Percentiles rank a stretch among this genome's conserved stretches.
phyloP scores from a whole-genome alignment of 208 protist species.

The Chromosphaera perkinsii region DNA sequence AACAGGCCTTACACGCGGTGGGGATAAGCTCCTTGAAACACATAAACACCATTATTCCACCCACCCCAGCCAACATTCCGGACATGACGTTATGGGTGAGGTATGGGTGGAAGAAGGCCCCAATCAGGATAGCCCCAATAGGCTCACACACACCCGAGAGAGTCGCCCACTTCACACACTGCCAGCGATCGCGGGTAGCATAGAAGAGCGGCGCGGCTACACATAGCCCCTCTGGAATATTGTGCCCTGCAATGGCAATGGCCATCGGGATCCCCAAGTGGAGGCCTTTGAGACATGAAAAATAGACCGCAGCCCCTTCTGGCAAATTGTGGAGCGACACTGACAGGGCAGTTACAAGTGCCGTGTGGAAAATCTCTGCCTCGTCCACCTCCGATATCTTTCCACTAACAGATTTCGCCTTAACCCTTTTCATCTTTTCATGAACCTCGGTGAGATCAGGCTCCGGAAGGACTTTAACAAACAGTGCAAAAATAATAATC shows the following conservation, averaged over 20 bases:
- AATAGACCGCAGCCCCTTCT: background rate
- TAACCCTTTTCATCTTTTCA: too few relatives aligned
- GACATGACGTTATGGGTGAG: background rate
- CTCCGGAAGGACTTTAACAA: too few relatives aligned
- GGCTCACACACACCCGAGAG: slow-evolving; percentile 6
- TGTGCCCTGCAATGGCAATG: slow-evolving; percentile 19
- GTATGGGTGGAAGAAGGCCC: background rate
- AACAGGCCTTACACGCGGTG: background rate
- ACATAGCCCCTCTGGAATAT: slow-evolving; percentile 18
- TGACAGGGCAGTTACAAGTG: too few relatives aligned
- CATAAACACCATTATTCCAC: slow-evolving; percentile 5
- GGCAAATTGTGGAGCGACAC: slow-evolving; percentile 4
- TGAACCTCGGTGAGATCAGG: too few relatives aligned
- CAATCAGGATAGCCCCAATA: background rate
- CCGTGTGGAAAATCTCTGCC: too few relatives aligned
- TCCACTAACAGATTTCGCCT: too few relatives aligned
- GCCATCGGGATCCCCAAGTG: background rate
- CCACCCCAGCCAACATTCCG: slow-evolving; percentile 8
- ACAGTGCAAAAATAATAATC: too few relatives aligned
- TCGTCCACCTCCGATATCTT: too few relatives aligned
- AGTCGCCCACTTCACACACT: slow-evolving; percentile 1
- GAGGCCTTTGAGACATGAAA: background rate
- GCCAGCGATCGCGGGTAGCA: background rate
- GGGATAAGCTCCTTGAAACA: slow-evolving; percentile 1
- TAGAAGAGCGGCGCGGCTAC: slow-evolving; percentile 14